Evolutionary conservation across 2,329 filamentous ascomycete species (phyloP), one percentile per base, ranked within the genome.

Genomic region (Cucurbitaria berberidis): DNA sequence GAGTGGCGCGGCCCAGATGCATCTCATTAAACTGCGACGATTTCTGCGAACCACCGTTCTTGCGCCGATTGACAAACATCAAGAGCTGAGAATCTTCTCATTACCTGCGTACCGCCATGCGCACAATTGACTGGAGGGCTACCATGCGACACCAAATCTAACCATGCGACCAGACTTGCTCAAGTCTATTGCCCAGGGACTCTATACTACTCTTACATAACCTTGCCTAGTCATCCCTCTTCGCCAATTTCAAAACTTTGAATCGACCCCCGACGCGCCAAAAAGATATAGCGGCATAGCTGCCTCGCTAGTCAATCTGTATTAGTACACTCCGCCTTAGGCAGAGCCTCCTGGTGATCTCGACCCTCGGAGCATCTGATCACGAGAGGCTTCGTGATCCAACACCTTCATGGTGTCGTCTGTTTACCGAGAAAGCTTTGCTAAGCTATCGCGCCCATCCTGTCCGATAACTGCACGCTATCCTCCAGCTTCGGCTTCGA

Each of bases 381-480:
- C 4, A 22, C 24, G 19, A 22, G 7, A 13, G 15, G 16, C 24
- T 42, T 18, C 16, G 40, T 24, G 16, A n/a, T 24, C n/a, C 29
- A 11, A 26, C 13, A 18, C 13, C n/a, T 22, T 38, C 16, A 16
- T 5, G 18, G 24, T 32, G 46, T 22, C 3, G 18, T 45, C 10
- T 41, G 9, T 26, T 27, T 21, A 22, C 36, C 24, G 24, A 19
- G n/a, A 32, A 19, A 18, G 7, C 30, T 29, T 38, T 21, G 15
- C 51, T 60, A 63, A 36, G 44, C 53, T 24, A 48, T 24, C 36
- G 67, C 67, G 27, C 78, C 77, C 21, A 81, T 63, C 62, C 75
- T 77, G 63, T 80, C 78, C 78, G 78, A 75, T 36, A 68, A 79
- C 49, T 77, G 77, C 55, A 78, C 71, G 57, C 77, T 79, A 50